Conservation (phyloP, 768 basidiomycete genomes). For the Tricholoma saponaceum region DNA sequence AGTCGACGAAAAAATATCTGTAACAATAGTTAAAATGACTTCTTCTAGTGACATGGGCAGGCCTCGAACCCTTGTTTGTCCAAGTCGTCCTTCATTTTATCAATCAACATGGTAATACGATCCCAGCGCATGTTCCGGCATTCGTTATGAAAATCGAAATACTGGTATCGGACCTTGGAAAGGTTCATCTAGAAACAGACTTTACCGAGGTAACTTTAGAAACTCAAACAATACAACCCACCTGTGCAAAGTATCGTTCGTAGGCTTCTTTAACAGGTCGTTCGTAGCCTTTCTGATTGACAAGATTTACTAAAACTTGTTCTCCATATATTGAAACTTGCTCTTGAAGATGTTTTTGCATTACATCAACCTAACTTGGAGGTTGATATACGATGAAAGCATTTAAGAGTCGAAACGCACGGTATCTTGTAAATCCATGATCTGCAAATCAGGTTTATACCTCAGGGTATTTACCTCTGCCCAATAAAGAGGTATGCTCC, state of each 20-base stretch:
- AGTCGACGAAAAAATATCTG: slow-evolving; percentile 78
- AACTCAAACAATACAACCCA: slow-evolving; percentile 22
- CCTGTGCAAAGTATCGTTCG: slow-evolving; percentile 70
- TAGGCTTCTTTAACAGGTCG: slow-evolving; percentile 94
- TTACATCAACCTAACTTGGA: slow-evolving; percentile 55
- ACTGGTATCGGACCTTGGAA: slow-evolving; percentile 76
- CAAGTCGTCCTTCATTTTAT: slow-evolving; percentile 68
- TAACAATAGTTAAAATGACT: not conserved
- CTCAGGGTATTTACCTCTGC: slow-evolving; percentile 92
- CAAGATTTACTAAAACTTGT: slow-evolving; percentile 80
- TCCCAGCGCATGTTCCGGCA: slow-evolving; percentile 96
- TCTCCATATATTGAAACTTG: slow-evolving; percentile 73
- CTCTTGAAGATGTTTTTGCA: slow-evolving; percentile 70
- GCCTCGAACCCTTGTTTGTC: slow-evolving; percentile 57
- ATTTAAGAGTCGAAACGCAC: slow-evolving; percentile 37
- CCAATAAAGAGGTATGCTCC: slow-evolving; percentile 95
- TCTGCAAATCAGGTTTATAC: slow-evolving; percentile 93
- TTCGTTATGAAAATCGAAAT: slow-evolving; percentile 97
- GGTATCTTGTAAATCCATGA: slow-evolving; percentile 90
- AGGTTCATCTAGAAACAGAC: slow-evolving; percentile 47
- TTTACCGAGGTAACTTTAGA: slow-evolving; percentile 4
- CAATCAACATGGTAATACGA: slow-evolving; percentile 79
- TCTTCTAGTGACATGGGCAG: not conserved
- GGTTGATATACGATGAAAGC: not conserved
- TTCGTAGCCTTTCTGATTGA: slow-evolving; percentile 93